Conservation (phyloP, 164 flowering plant genomes). For the Aristolochia fimbriata region DNA sequence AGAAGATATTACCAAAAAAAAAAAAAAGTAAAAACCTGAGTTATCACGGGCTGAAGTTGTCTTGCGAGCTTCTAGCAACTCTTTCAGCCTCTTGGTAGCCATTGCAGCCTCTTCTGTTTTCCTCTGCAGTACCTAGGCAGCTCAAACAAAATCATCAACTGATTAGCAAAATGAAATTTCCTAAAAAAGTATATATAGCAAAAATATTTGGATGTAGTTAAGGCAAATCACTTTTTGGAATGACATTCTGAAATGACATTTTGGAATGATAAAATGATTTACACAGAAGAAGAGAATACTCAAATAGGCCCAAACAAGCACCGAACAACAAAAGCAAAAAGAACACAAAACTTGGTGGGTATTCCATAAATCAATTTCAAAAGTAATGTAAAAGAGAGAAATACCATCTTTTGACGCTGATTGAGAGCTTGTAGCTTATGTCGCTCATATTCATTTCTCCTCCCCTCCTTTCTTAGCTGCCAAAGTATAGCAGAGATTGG, state of each 20-base stretch:
- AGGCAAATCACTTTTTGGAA: too few species aligned
- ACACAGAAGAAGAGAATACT: too few species aligned
- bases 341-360: too few species aligned
- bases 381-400: too few species aligned
- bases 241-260: too few species aligned
- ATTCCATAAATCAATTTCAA: too few species aligned
- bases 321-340: too few species aligned
- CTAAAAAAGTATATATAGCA: background rate
- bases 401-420: slow-evolving; percentile 94
- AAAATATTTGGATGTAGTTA: too few species aligned
- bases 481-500: background rate
- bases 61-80: slow-evolving; percentile 91
- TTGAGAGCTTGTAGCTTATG: slow-evolving; percentile 91
- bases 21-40: slow-evolving; percentile 35
- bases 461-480: slow-evolving; percentile 92
- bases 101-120: slow-evolving; percentile 99
- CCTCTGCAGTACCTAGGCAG: slow-evolving; percentile 80
- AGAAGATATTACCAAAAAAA: background rate
- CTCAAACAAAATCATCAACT: background rate
- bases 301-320: too few species aligned
- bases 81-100: slow-evolving; percentile 97
- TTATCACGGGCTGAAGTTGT: slow-evolving; percentile 59
- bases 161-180: background rate
- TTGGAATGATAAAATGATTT: too few species aligned
- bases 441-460: slow-evolving; percentile 92